Conservation (phyloP, 306 rosid species). For the Rosa rugosa region DNA sequence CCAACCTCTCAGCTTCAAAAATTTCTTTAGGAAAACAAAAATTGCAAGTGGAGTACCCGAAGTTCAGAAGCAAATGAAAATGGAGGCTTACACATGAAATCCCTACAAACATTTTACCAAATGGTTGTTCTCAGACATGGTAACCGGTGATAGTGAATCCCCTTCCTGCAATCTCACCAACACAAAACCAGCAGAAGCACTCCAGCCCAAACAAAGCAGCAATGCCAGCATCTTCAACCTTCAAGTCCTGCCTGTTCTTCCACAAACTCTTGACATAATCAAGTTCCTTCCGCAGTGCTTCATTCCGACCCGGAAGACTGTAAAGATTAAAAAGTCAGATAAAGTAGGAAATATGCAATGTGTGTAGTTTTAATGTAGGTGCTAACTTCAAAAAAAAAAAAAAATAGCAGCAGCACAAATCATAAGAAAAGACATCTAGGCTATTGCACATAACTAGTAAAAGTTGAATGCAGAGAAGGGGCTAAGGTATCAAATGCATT, state of each 20-base stretch:
- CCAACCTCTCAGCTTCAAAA: constrained; percentile 50
- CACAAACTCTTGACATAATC: constrained; percentile 73
- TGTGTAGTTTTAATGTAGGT: background rate
- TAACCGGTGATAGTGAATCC: constrained; percentile 91
- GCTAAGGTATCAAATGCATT: background rate
- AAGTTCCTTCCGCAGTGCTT: constrained; percentile 77
- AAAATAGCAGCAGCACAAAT: background rate
- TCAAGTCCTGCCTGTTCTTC: constrained; percentile 74
- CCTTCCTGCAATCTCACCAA: constrained; percentile 88
- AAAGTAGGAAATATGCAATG: background rate
- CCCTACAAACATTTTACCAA: constrained; percentile 31
- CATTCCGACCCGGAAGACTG: constrained; percentile 80
- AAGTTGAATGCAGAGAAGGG: background rate
- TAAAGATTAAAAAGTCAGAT: constrained; percentile 17
- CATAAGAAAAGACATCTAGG: background rate
- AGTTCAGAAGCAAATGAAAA: constrained; percentile 43
- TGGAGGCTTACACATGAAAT: constrained; percentile 35
- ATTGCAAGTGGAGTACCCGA: constrained; percentile 40
- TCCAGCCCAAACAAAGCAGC: constrained; percentile 94
- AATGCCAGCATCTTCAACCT: constrained; percentile 87
- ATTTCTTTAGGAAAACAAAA: constrained; percentile 41
- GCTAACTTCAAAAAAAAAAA: background rate
- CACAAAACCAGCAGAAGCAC: constrained; percentile 78
- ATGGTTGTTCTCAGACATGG: constrained; percentile 46
- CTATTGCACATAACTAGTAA: background rate